Evolutionary conservation across 148 eudicot genomes (phyloP).

Genomic region (Cornus controversa): DNA sequence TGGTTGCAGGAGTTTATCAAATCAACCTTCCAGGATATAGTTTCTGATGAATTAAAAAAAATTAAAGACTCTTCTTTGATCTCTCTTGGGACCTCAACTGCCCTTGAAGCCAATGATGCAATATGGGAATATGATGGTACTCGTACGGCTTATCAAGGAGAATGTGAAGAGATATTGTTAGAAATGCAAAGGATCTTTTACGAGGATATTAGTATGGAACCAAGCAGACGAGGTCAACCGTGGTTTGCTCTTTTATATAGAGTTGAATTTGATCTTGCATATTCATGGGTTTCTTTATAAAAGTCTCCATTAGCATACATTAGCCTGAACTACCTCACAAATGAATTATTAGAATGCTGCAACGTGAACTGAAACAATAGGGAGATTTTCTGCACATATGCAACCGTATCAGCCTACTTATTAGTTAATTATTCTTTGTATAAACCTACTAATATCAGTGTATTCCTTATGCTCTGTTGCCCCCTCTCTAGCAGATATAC

Average conservation of each 20-base stretch:
- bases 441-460: not conserved
- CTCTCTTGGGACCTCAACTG: conserved; percentile 16
- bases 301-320: not conserved
- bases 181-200: conserved; percentile 96
- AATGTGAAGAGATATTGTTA: conserved; percentile 82
- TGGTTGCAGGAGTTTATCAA: conserved; percentile 62
- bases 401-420: too few species aligned
- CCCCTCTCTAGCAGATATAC: not conserved
- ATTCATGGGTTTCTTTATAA: conserved; percentile 6
- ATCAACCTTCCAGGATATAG: conserved; percentile 65
- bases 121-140: conserved; percentile 92
- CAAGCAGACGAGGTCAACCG: conserved; percentile 46
- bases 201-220: conserved; percentile 55
- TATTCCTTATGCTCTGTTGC: not conserved
- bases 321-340: not conserved
- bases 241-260: too few species aligned
- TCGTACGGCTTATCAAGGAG: conserved; percentile 64
- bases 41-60: conserved; percentile 72
- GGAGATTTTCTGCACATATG: not conserved
- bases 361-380: not conserved
- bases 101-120: conserved; percentile 47
- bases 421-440: too few species aligned
- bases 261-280: not conserved
- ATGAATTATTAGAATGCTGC: not conserved
- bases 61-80: conserved; percentile 41